These are phyloP conservation scores for Chlamydomonas reinhardtii DNA, from an alignment of 163 green algal genomes.

Conservation along the genomic window DNA sequence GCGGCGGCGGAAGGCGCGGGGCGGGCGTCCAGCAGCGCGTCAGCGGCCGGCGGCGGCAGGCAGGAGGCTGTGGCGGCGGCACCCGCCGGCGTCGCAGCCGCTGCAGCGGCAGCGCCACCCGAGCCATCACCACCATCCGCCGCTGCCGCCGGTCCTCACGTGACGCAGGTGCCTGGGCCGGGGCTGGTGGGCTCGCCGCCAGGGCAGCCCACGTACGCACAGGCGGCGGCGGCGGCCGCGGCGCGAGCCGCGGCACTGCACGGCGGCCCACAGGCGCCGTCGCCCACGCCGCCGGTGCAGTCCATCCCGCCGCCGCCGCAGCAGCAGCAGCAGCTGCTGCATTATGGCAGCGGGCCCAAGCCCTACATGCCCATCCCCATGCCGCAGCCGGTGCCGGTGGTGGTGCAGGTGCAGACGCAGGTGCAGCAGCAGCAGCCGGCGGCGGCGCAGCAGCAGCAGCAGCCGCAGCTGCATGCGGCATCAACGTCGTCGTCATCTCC, in stretches of 20 bases:
- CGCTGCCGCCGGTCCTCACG: neutral
- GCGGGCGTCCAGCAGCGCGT: neutral
- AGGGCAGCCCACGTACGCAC: neutral
- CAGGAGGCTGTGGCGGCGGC: neutral
- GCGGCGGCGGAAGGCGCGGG: neutral
- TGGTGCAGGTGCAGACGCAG: neutral
- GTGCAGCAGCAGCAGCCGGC: neutral
- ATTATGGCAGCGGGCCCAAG: neutral
- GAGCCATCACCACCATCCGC: too few species aligned
- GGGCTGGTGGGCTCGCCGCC: neutral
- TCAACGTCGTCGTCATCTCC: neutral
- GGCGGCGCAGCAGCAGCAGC: neutral
- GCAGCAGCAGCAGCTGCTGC: too few species aligned
- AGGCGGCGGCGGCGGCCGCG: neutral
- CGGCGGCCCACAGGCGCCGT: neutral
- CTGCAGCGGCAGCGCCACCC: neutral
- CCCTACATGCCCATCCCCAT: neutral
- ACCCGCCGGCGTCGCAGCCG: neutral
- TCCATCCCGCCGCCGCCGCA: too few species aligned
- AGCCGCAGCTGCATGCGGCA: neutral
- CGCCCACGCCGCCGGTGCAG: too few species aligned
- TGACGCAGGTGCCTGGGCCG: too few species aligned
- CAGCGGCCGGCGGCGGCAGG: too few species aligned
- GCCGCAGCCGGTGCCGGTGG: neutral
- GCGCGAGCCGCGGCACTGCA: neutral